Evolutionary conservation across 2,329 filamentous ascomycete genomes (phyloP).

Genomic region (Xylogone sp.): DNA sequence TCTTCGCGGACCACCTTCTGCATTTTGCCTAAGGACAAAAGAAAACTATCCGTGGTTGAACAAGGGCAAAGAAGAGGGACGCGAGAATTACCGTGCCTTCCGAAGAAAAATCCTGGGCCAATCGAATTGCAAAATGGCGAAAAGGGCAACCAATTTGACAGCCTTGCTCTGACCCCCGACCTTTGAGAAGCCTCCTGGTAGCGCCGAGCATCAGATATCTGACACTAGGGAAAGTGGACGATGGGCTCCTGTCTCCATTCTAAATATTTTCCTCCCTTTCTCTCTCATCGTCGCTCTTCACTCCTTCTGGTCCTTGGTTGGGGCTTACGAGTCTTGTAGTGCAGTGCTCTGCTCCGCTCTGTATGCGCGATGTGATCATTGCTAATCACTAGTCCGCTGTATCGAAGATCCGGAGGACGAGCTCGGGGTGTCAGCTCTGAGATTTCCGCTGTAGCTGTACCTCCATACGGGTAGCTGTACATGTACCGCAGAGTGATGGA

Average conservation of each 20-base stretch:
- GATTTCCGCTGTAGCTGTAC: neutral
- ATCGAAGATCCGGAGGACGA: neutral
- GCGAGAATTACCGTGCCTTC: conserved; percentile 15
- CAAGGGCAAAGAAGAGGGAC: conserved; percentile 6
- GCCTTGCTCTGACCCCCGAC: conserved; percentile 26
- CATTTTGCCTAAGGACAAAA: conserved; percentile 5
- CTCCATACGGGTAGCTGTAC: neutral
- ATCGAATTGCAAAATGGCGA: conserved; percentile 25
- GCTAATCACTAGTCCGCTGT: neutral
- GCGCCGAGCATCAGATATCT: conserved; percentile 32
- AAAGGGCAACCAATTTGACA: conserved; percentile 16
- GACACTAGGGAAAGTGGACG: conserved; percentile 19
- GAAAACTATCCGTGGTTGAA: conserved; percentile 10
- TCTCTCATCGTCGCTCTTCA: neutral
- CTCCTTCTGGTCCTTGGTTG: neutral
- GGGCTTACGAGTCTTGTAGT: neutral
- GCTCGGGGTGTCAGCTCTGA: neutral
- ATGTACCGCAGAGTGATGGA: too few species aligned
- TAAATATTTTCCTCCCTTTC: neutral
- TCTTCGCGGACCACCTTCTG: neutral
- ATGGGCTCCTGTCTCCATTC: neutral
- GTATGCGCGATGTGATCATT: conserved; percentile 1
- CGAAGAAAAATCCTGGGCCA: conserved; percentile 20
- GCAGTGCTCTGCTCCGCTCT: neutral
- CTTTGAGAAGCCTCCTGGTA: conserved; percentile 40